Base-by-base conservation (phyloP, 2,329 filamentous ascomycete species). In the Knufia petricola region DNA sequence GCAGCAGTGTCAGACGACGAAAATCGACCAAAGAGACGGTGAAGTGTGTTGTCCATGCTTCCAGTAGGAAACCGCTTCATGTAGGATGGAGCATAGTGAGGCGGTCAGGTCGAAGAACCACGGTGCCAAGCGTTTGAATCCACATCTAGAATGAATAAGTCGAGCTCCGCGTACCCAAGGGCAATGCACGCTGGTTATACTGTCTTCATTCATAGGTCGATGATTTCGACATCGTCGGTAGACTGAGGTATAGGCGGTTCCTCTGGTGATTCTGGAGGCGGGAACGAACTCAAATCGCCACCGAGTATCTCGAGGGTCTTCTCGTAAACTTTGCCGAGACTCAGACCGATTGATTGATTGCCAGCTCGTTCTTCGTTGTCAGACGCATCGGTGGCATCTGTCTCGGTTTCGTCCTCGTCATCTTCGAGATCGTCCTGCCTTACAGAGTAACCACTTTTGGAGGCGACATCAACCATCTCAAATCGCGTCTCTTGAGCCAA, bases 221-320 rank as follows among this genome's bases (percentile, higher is more conserved):
- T 47, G 8, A 47, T 30, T 20, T 47, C 44, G 23, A 47, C 23
- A 21, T 47, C 44, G 3, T 47, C 32, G 19, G 28, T 30, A n/a
- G 31, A 23, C 21, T 9, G 43, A 15, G 23, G 4, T 28, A 38
- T 9, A 37, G 48, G 12, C 23, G 6, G 17, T 36, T 50, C n/a
- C 9, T 26, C 4, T 4, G 17, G 26, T 24, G 19, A 19, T 7
- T 10, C 12, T 31, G 40, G 39, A 26, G 39, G 20, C 23, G 39
- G 41, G 26, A 50, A 24, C 4, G 36, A 42, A 37, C n/a, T 43
- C 26, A 51, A 30, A 17, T 39, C 34, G 26, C 55, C 56, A 30
- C 57, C 57, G n/a, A 59, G 55, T 17, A 58, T 55, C 42, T 57
- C 56, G 32, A 59, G 24, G 4, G 57, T 57, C 17, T 49, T 46